phyloP scores from a whole-genome alignment of 331 rosid genomes.

The Pyrus hybrid region DNA sequence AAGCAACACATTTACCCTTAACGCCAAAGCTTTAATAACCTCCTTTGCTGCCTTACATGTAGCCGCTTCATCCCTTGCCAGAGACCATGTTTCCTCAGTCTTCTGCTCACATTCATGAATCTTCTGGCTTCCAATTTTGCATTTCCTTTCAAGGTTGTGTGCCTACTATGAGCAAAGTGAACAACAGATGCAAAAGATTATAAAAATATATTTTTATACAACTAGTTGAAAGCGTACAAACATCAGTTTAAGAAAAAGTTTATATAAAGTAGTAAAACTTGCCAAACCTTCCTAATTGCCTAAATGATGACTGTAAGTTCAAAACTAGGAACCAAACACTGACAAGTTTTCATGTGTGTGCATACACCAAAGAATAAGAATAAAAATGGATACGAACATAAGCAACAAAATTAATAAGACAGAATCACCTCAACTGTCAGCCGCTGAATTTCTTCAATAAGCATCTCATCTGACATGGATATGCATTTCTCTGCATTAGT shows the following conservation, averaged over 20 bases:
- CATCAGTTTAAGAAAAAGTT: not conserved
- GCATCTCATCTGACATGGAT: conserved; percentile 35
- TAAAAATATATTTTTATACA: not conserved
- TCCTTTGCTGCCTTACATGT: conserved; percentile 67
- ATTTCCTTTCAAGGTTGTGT: conserved; percentile 55
- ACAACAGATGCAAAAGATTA: not conserved
- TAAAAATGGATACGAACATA: not conserved
- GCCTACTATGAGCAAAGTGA: conserved; percentile 34
- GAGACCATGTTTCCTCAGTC: conserved; percentile 53
- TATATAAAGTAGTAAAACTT: not conserved
- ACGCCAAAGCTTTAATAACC: conserved; percentile 64
- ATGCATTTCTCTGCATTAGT: conserved; percentile 23
- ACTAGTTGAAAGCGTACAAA: not conserved
- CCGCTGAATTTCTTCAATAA: conserved; percentile 51
- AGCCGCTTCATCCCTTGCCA: conserved; percentile 65
- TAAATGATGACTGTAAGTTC: not conserved
- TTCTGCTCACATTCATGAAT: conserved; percentile 46
- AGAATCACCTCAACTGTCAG: conserved; percentile 58
- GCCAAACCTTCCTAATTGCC: not conserved
- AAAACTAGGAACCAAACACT: not conserved
- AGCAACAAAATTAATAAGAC: not conserved
- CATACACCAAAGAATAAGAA: not conserved
- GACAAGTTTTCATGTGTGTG: not conserved
- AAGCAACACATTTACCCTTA: conserved; percentile 34
- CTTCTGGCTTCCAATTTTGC: conserved; percentile 40